Base-by-base conservation (phyloP, 306 rosid species). In the Prunus campanulata region DNA sequence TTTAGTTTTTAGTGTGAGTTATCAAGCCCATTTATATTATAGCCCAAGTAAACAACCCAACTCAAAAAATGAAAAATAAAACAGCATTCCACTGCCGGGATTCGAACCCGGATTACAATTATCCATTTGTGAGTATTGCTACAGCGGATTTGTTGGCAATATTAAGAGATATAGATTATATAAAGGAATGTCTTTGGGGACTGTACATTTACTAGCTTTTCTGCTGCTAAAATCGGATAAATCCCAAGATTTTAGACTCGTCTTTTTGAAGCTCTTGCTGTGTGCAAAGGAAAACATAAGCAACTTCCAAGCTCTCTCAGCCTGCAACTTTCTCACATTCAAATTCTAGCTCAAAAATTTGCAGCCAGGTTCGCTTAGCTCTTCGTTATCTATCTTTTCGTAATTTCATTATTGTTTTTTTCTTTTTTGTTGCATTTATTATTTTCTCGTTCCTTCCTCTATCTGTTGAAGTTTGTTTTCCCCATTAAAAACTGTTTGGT, bases 91-190 rank as follows among this genome's bases (percentile, higher is more conserved):
- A 7, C 44, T 39, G 44, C 44, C 10, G 9, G 44, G 44, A 39
- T 39, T 39, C 44, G 9, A 39, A 39, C 44, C 44, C 9, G 2
- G 44, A 39, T 6, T 7, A 1, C 44, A 39, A 39, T 39, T 39
- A 0, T 39, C 44, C 44, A 39, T 39, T 39, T 39, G 44, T 7
- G 44, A 39, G 9, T 39, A 39, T 39, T 39, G 44, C 44, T 39
- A 39, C 44, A 39, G 44, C 9, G 44, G 9, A 39, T 39, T 0
- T 39, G 10, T 1, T 39, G 44, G 0, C 9, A 7, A 7, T 7
- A 1, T 0, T 2, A 1, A 39, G 44, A 39, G 44, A 39, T 4
- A 39, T 0, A 35, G 0, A 0, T 35, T 1, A 35, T 35, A 35
- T 35, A 35, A 35, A 35, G 44, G 44, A 39, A 7, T 1, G 8